Percentiles rank a stretch among this genome's conserved stretches.
These are phyloP conservation scores for Ophiostoma populinum DNA, from an alignment of 2,329 filamentous ascomycete genomes.

Conservation along the genomic window DNA sequence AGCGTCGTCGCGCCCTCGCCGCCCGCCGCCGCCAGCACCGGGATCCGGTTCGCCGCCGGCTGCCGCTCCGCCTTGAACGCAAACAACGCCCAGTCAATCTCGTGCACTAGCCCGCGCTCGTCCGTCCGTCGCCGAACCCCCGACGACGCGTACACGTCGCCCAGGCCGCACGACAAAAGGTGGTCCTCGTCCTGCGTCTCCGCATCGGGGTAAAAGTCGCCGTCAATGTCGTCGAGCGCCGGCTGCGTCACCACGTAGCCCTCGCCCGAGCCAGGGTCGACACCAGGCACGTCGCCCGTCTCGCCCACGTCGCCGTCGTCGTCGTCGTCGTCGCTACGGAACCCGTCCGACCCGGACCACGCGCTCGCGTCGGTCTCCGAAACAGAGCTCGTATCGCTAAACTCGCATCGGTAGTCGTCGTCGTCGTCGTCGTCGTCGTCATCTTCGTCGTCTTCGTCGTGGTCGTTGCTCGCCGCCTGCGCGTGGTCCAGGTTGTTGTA, in stretches of 20 bases:
- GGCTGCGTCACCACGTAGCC: constrained; percentile 79
- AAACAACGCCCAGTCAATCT: constrained; percentile 92
- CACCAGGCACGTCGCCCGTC: constrained; percentile 60
- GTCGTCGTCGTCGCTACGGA: constrained; percentile 34
- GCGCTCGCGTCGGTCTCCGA: constrained; percentile 35
- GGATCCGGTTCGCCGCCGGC: constrained; percentile 56
- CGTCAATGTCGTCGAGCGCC: constrained; percentile 70
- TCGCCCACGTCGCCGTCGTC: constrained; percentile 19
- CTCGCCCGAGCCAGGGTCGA: constrained; percentile 57
- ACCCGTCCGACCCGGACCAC: constrained; percentile 26
- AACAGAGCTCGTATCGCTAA: constrained; percentile 39
- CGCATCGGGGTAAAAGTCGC: constrained; percentile 62
- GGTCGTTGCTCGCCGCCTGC: constrained; percentile 23
- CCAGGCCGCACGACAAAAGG: constrained; percentile 62
- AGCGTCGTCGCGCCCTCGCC: constrained; percentile 14
- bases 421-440: constrained; percentile 14
- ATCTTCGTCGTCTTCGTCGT: constrained; percentile 16
- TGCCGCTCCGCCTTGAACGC: constrained; percentile 56
- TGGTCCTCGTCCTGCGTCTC: constrained; percentile 66
- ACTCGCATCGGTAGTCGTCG: constrained; percentile 41
- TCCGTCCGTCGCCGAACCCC: constrained; percentile 63
- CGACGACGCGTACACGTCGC: constrained; percentile 76
- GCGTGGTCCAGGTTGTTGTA: constrained; percentile 21
- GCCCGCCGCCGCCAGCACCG: constrained; percentile 16
- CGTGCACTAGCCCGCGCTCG: constrained; percentile 57